Conservation (phyloP, 257 asterid genomes). For the Forsythia suspensa region DNA sequence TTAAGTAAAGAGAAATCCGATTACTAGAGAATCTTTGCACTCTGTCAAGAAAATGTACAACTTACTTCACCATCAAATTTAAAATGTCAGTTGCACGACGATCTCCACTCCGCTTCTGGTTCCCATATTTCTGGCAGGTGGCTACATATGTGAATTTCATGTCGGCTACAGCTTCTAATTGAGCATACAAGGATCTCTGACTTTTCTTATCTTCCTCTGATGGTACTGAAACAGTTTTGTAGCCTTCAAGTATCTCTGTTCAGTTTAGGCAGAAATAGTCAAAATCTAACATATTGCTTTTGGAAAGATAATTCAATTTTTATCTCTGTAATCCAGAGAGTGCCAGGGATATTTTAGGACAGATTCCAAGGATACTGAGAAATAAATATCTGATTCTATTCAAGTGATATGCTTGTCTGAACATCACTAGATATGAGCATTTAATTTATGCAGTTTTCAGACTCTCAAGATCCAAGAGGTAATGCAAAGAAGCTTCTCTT, state of each 20-base stretch:
- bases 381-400: too few species aligned
- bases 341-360: not conserved
- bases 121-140: constrained; percentile 96
- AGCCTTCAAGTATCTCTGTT: constrained; percentile 89
- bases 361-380: not conserved
- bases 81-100: constrained; percentile 99
- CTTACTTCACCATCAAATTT: constrained; percentile 98
- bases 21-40: constrained; percentile 8
- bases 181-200: constrained; percentile 57
- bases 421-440: not conserved
- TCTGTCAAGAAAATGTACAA: constrained; percentile 22
- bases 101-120: constrained; percentile 93
- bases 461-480: not conserved
- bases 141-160: constrained; percentile 98
- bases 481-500: not conserved
- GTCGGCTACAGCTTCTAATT: constrained; percentile 79
- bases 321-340: constrained; percentile 29
- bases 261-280: constrained; percentile 20
- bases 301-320: not conserved
- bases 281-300: not conserved
- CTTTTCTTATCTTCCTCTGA: constrained; percentile 55
- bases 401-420: not conserved
- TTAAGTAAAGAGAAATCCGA: not conserved
- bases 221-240: constrained; percentile 53
- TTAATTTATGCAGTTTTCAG: not conserved